Conservation (phyloP, 495 filamentous ascomycete species). For the Chaetomium fimeti region DNA sequence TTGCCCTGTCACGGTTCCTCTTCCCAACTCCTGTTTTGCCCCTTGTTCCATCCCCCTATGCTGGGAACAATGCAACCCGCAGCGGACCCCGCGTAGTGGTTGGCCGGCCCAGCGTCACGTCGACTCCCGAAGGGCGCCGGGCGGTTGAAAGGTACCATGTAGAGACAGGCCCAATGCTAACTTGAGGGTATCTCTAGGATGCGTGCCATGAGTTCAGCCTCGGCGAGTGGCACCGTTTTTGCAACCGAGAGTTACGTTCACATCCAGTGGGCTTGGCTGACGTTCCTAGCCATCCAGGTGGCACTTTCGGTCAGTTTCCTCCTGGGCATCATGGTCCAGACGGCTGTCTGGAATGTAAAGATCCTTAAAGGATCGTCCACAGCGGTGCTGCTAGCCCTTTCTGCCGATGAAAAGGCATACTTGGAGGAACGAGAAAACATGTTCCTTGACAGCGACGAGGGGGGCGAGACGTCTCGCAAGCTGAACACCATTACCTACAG, state of each 20-base stretch:
- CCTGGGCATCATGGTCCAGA: conserved; percentile 32
- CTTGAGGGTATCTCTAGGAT: conserved; percentile 17
- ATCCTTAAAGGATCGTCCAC: conserved; percentile 31
- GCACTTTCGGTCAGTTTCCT: conserved; percentile 21
- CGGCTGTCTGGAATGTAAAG: conserved; percentile 31
- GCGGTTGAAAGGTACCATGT: background rate
- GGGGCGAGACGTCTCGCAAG: background rate
- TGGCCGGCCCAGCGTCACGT: background rate
- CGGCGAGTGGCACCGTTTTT: conserved; percentile 18
- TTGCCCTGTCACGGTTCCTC: background rate
- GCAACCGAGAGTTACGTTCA: conserved; percentile 26
- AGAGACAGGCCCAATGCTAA: background rate
- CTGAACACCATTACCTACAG: conserved; percentile 15
- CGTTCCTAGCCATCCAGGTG: conserved; percentile 30
- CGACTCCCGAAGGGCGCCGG: background rate
- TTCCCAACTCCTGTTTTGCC: background rate
- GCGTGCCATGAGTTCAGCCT: conserved; percentile 20
- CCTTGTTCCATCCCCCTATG: background rate
- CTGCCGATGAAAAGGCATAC: conserved; percentile 23
- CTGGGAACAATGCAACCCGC: background rate
- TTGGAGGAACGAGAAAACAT: conserved; percentile 23
- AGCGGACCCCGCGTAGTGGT: background rate
- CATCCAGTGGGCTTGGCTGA: conserved; percentile 30
- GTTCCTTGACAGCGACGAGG: background rate
- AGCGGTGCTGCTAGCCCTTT: conserved; percentile 28